A percentile compares a stretch with the other conserved stretches of the same genome.
These are phyloP conservation scores for Acer negundo DNA, from an alignment of 345 rosid species.

Conservation along the genomic window DNA sequence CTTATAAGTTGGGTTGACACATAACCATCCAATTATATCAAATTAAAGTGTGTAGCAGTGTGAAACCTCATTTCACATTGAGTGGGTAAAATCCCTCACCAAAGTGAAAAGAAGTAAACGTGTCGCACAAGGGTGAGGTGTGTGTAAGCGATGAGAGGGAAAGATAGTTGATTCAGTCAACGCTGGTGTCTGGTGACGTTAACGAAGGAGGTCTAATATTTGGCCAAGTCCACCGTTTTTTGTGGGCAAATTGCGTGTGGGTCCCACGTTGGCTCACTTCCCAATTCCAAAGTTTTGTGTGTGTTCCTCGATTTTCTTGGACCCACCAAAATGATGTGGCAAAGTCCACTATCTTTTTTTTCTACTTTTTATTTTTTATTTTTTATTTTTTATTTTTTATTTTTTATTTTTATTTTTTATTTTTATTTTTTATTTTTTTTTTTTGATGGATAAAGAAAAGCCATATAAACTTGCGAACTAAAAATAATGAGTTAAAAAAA, in stretches of 20 bases:
- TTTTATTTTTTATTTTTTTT: neutral
- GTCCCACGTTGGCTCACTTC: neutral
- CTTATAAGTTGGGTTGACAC: too few species aligned
- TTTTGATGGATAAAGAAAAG: neutral
- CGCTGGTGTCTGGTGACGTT: neutral
- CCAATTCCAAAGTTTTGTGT: neutral
- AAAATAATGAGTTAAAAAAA: neutral
- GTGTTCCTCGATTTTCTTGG: neutral
- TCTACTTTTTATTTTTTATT: neutral
- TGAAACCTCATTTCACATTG: too few species aligned
- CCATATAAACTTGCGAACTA: neutral
- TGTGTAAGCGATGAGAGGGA: neutral
- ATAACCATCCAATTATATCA: too few species aligned
- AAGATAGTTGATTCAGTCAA: neutral
- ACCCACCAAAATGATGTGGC: neutral
- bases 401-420: neutral
- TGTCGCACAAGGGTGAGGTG: neutral
- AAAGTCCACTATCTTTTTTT: neutral
- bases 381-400: neutral
- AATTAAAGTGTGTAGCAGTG: too few species aligned
- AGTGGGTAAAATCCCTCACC: neutral
- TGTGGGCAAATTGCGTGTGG: constrained; percentile 9
- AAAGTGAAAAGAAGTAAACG: neutral
- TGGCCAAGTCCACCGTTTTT: neutral
- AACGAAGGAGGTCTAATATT: neutral